These are phyloP conservation scores for Plasmodium yoelii DNA, from an alignment of 169 alveolate genomes.

Conservation along the genomic window DNA sequence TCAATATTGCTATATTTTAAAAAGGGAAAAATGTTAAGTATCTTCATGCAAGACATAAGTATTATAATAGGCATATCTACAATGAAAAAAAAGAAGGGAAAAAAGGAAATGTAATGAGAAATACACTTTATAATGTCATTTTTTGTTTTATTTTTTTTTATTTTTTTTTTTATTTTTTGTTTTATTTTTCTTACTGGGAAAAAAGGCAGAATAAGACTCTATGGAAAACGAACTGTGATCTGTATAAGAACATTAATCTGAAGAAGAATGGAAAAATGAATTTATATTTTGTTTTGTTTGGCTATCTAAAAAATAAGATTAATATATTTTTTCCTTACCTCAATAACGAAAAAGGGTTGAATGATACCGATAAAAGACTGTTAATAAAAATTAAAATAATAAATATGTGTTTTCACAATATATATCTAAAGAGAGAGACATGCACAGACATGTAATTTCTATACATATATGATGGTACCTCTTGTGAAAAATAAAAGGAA, in stretches of 20 bases:
- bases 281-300: not conserved
- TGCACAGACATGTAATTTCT: not conserved
- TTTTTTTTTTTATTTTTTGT: not conserved
- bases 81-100: not conserved
- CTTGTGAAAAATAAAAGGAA: conserved; percentile 29
- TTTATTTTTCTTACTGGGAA: conserved; percentile 26
- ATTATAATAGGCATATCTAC: conserved; percentile 52
- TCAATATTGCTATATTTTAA: no score
- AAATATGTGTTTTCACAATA: not conserved
- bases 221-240: conserved; percentile 38
- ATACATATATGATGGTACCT: conserved; percentile 3
- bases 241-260: conserved; percentile 48
- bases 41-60: conserved; percentile 13
- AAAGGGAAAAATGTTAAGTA: not conserved
- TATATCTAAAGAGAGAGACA: not conserved
- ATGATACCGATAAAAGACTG: conserved; percentile 14
- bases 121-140: not conserved
- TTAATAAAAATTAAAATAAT: not conserved
- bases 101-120: not conserved
- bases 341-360: conserved; percentile 45
- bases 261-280: not conserved
- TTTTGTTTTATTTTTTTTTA: not conserved
- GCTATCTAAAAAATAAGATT: not conserved
- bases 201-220: conserved; percentile 33
- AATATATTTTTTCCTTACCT: conserved; percentile 13